Base-by-base conservation (phyloP, 2,329 filamentous ascomycete species). In the Fusarium compactum region DNA sequence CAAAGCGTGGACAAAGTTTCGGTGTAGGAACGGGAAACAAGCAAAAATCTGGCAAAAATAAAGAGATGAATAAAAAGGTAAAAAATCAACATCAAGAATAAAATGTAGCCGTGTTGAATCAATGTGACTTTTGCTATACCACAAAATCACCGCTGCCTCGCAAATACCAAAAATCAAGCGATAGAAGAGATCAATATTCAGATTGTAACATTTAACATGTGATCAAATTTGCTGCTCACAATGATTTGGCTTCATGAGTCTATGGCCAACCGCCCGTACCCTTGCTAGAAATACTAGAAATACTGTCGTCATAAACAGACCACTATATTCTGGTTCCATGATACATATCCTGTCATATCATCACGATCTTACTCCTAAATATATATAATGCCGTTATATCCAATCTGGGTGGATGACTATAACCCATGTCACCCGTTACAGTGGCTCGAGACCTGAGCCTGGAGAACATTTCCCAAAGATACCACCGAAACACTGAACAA, bases 341-440 rank as follows among this genome's bases (percentile, higher is more conserved):
- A 22, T 34, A 43, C 40, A 15, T 38, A 54, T 41, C 43, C 24
- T 43, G 53, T 56, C 34, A 55, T 53, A n/a, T 18, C 9, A 53
- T 38, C 10, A 18, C 34, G 18, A 43, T 38, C 27, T 30, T 7
- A 27, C 34, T n/a, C 50, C 24, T 53, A 41, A 41, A 41, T 53
- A 58, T 63, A 46, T 25, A 55, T 52, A 50, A 58, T 55, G 41
- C 34, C n/a, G 38, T 64, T 59, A 50, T 44, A 52, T 53, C 53
- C 63, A 71, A 46, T 53, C 50, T 65, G 24, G 11, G 30, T 38
- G 43, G 11, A 30, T 38, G 43, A 38, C 53, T 41, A 47, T 64
- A 34, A 50, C 43, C 41, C 43, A 24, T 38, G 47, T 20, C 54
- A 43, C 24, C n/a, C 52, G 48, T 51, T 29, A 11, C 32, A 38